These are phyloP conservation scores for Paramecium octaurelia DNA, from an alignment of 73 alveolate species.

Conservation along the genomic window DNA sequence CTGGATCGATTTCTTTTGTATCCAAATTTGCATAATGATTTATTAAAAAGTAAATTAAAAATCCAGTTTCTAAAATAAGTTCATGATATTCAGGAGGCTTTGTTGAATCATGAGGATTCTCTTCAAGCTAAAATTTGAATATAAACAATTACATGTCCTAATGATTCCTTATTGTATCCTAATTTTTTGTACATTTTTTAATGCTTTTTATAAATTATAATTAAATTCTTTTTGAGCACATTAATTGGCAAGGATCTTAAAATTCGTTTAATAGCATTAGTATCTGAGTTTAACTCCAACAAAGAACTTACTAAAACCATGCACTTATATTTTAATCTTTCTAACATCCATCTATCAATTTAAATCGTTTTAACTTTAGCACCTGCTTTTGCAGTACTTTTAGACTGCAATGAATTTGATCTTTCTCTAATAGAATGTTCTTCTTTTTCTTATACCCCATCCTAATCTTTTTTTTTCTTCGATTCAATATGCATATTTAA, in stretches of 20 bases:
- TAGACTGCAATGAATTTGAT: constrained; percentile 17
- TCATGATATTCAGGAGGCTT: constrained; percentile 44
- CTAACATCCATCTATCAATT: constrained; percentile 66
- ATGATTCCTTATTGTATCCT: constrained; percentile 34
- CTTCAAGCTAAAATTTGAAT: neutral
- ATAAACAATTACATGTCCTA: constrained; percentile 3
- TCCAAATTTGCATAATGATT: constrained; percentile 19
- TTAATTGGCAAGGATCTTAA: constrained; percentile 67
- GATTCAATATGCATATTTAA: constrained; percentile 56
- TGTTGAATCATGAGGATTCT: neutral
- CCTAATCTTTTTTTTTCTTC: constrained; percentile 18
- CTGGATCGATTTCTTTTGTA: constrained; percentile 30
- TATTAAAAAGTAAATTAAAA: constrained; percentile 47
- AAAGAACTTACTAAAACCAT: constrained; percentile 66
- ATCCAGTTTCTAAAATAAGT: constrained; percentile 57
- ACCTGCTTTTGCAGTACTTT: constrained; percentile 26
- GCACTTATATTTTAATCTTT: constrained; percentile 59
- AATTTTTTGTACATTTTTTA: constrained; percentile 28
- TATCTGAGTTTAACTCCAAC: constrained; percentile 59
- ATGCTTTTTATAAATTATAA: constrained; percentile 54
- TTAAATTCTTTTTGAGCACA: constrained; percentile 60
- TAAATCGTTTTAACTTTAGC: neutral
- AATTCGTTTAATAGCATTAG: constrained; percentile 62
- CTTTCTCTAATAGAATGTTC: constrained; percentile 36
- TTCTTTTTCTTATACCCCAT: neutral